Evolutionary conservation across 2,329 filamentous ascomycete genomes (phyloP), one percentile per base, ranked within the genome.

Genomic region (Xylariaceae sp.): DNA sequence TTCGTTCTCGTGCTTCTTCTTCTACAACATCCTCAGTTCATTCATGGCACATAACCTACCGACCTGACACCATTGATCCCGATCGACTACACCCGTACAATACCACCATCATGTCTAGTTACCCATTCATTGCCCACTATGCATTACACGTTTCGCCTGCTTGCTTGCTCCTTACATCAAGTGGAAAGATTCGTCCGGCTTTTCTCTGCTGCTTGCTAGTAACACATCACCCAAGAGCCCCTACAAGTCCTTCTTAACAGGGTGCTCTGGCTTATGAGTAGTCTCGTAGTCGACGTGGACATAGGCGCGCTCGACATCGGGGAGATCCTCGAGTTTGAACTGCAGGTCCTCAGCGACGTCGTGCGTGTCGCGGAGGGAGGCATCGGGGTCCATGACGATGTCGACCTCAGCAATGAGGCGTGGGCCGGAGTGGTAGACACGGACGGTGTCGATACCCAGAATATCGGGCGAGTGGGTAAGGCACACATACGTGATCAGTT

Each of bases 211-310:
- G 23, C 23, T 30, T 30, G 23, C 23, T 30, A 30, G 23, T 30
- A 30, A 30, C 23, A 30, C 23, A 30, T 30, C 23, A 30, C 23
- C 23, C 23, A 30, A 30, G 23, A 30, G 23, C 23, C 23, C 13
- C 59, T 64, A 86, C 44, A 87, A 63, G 62, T 86, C 81, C 74
- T 87, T 87, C 77, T 86, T 86, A 61, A 76, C 78, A 11, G 77
- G 76, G 68, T 87, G 92, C 78, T 97, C 92, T 0, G 93, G 93
- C 74, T 94, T 92, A 74, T 97, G 94, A 15, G 88, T 92, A 3
- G 92, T 97, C 78, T 97, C 94, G 69, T 95, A 97, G 74, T 99
- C 94, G 15, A 97, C 92, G 73, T 99, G 94, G 17, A 97, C 94
- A 72, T 97, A 97, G 0, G 92, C 92, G 60, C 94, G 80, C 81